Conservation (phyloP, 208 protist genomes). For the Crithidia bombi region DNA sequence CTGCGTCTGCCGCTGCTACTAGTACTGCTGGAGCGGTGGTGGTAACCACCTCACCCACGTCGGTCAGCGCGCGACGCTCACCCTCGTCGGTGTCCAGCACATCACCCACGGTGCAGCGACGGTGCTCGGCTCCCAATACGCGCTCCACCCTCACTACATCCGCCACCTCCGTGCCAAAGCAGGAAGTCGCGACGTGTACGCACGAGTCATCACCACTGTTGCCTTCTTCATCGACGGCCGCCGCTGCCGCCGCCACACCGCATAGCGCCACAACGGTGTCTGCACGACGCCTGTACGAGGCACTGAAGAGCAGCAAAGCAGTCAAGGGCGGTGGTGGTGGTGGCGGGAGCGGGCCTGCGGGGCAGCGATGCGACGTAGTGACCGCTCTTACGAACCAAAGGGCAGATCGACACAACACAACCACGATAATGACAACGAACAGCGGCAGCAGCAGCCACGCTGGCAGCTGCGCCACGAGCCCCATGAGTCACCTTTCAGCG, state of each 20-base stretch:
- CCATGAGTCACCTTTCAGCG: too few relatives aligned
- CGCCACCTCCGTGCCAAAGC: too few relatives aligned
- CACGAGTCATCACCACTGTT: neutral
- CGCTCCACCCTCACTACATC: neutral
- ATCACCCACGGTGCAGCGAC: too few relatives aligned
- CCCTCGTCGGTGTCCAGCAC: too few relatives aligned
- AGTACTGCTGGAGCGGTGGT: neutral
- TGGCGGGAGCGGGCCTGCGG: neutral
- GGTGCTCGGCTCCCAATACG: too few relatives aligned
- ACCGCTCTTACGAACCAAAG: too few relatives aligned
- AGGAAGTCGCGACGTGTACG: neutral
- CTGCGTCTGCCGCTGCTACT: neutral
- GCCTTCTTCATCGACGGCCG: neutral
- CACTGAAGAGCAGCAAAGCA: slow-evolving; percentile 4
- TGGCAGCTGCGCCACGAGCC: too few relatives aligned
- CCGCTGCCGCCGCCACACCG: neutral
- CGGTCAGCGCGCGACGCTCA: neutral
- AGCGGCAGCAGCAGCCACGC: neutral
- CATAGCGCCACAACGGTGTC: slow-evolving; percentile 4
- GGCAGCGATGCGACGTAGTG: too few relatives aligned
- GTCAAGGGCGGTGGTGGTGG: neutral
- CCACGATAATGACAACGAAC: neutral
- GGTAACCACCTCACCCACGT: neutral
- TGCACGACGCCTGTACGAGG: slow-evolving; percentile 8
- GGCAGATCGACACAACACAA: too few relatives aligned